Conservation (phyloP, 1,284 basidiomycete genomes). For the Singerocomus rubriflavus region DNA sequence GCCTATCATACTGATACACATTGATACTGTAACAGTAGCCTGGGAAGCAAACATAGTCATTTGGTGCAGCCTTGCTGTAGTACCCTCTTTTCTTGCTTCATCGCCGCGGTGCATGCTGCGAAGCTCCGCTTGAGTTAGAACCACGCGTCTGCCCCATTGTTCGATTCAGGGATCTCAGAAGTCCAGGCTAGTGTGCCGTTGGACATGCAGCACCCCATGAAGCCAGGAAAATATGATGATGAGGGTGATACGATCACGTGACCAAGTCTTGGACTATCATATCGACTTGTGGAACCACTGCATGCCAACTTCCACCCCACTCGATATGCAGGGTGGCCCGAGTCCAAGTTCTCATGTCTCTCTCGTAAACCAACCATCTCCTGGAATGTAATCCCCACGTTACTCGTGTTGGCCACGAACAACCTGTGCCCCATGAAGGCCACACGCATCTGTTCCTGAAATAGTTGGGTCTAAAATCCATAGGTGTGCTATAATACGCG, state of each 20-base stretch:
- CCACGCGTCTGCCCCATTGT: too few relatives aligned
- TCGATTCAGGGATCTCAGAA: too few relatives aligned
- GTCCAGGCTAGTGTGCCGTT: too few relatives aligned
- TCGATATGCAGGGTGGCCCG: neutral
- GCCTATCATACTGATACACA: neutral
- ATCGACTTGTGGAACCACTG: too few relatives aligned
- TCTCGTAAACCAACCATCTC: neutral
- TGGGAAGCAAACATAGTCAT: neutral
- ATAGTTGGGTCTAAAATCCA: neutral
- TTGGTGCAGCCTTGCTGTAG: neutral
- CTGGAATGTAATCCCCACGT: neutral
- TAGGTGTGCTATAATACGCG: constrained; percentile 1
- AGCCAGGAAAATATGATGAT: too few relatives aligned
- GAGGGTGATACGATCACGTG: too few relatives aligned
- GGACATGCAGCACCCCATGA: too few relatives aligned
- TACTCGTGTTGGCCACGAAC: neutral
- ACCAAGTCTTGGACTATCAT: too few relatives aligned
- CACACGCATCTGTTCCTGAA: neutral
- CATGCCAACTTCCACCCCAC: too few relatives aligned
- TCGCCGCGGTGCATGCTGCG: too few relatives aligned
- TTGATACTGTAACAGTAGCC: constrained; percentile 4
- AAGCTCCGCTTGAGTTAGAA: too few relatives aligned
- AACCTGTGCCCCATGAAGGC: neutral
- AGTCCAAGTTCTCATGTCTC: neutral
- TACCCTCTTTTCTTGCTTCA: neutral